These are phyloP conservation scores for Picea mariana DNA, from an alignment of 83 land plant genomes.

Conservation along the genomic window DNA sequence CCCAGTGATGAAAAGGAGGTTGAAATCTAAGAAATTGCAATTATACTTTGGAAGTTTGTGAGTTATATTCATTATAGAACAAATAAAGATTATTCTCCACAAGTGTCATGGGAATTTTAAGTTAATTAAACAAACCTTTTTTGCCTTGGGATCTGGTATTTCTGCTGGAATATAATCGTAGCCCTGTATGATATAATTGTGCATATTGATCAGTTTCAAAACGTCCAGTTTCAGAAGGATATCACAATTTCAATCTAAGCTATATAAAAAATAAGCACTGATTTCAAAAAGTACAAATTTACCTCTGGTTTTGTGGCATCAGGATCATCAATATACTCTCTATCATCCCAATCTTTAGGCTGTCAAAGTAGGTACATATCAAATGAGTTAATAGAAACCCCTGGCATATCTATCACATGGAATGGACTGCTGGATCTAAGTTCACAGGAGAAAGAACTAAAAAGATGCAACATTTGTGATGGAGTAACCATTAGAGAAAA, in stretches of 20 bases:
- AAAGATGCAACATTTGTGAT: background rate
- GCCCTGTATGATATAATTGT: constrained; percentile 45
- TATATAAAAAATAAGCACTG: background rate
- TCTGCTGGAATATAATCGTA: constrained; percentile 76
- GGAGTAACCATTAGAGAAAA: background rate
- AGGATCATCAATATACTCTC: constrained; percentile 80
- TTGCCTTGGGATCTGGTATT: constrained; percentile 83
- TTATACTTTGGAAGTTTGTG: background rate
- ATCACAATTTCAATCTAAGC: background rate
- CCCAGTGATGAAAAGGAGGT: background rate
- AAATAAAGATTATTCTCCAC: background rate
- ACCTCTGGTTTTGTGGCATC: constrained; percentile 83
- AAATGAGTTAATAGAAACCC: background rate
- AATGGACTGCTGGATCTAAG: background rate
- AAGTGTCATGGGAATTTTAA: background rate
- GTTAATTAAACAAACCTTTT: constrained; percentile 42
- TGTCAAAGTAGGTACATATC: constrained; percentile 25
- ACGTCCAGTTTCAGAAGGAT: background rate
- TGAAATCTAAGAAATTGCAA: constrained; percentile 1
- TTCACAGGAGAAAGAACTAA: background rate
- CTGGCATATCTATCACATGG: constrained; percentile 2
- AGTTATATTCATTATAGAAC: background rate
- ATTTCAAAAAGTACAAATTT: constrained; percentile 8
- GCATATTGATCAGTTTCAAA: constrained; percentile 5
- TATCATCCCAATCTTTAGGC: constrained; percentile 90